Base-by-base conservation (phyloP, 2,329 filamentous ascomycete genomes). In the Magnaporthiopsis incrustans region DNA sequence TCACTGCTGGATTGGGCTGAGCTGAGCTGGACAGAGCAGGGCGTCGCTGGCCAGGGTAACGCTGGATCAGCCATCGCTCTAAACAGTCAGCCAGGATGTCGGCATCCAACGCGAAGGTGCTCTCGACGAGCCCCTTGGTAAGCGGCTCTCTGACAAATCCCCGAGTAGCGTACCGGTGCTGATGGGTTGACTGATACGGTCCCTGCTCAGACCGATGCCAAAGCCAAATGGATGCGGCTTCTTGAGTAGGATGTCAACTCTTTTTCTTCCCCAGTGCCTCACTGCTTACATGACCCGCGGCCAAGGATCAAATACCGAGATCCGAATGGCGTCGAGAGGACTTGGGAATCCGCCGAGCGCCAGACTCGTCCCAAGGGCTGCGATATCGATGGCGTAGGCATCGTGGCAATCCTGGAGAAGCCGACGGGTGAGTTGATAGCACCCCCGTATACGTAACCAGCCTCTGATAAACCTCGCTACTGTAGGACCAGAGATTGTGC, bases 261-360 rank as follows among this genome's bases (percentile, higher is more conserved):
- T 22, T 25, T 53, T n/a, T 25, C 5, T 25, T 53, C 2, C n/a
- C 8, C 22, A 4, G 57, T 3, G 14, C 26, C 26, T 32, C 25
- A 2, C 53, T 1, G 32, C 61, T 62, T 33, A 59, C 15, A 65
- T 67, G 38, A 67, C 68, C 30, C 64, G 5, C 6, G 11, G 26
- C 56, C 11, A 58, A 87, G 85, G 70, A 82, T 85, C 67, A 83
- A 80, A 44, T 92, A 91, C 73, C 77, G 78, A 64, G 89, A 91
- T 70, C 83, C 85, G 26, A 79, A 81, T 44, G 85, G 85, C 68
- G 76, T 77, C 22, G 73, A 77, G 0, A 81, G 89, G 63, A 85
- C 82, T 35, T 92, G 89, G 89, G 89, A 92, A 71, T 89, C 86
- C 0, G 87, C 87, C 22, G 86, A 90, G 74, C 84, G 89, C n/a